phyloP scores from a whole-genome alignment of 208 protist species.

The Wallacemonas sp. region DNA sequence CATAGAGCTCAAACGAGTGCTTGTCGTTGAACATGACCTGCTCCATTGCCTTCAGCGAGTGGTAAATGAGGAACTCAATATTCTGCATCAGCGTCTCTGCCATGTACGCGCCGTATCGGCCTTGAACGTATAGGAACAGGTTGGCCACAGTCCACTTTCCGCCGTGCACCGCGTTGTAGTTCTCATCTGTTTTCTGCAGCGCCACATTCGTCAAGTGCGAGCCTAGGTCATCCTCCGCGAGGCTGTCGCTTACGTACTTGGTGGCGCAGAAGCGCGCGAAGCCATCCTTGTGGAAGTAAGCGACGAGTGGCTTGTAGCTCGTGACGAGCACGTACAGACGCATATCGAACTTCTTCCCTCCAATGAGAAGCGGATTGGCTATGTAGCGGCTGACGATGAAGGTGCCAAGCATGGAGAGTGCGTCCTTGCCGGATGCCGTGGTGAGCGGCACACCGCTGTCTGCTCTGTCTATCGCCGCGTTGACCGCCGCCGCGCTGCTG shows the following conservation, averaged over 20 bases:
- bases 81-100: constrained; percentile 75
- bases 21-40: constrained; percentile 94
- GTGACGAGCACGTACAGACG: constrained; percentile 97
- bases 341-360: constrained; percentile 97
- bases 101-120: constrained; percentile 62
- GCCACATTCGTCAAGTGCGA: constrained; percentile 98
- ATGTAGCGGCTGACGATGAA: constrained; percentile 96
- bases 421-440: constrained; percentile 2
- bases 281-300: constrained; percentile 90
- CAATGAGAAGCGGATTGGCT: constrained; percentile 94
- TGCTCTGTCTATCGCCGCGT: constrained; percentile 5
- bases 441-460: constrained; percentile 2
- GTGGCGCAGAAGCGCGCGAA: constrained; percentile 95
- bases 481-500: constrained; percentile 3
- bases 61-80: constrained; percentile 93
- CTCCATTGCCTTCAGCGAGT: constrained; percentile 91
- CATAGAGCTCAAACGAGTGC: constrained; percentile 97
- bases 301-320: constrained; percentile 91
- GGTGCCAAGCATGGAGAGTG: constrained; percentile 26
- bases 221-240: constrained; percentile 75
- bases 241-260: constrained; percentile 65
- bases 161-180: constrained; percentile 94
- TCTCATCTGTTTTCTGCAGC: constrained; percentile 93
- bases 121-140: constrained; percentile 87
- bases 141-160: constrained; percentile 94